phyloP scores from a whole-genome alignment of 371 early-diverging fungal species.

The Homolaphlyctis polyrhiza region DNA sequence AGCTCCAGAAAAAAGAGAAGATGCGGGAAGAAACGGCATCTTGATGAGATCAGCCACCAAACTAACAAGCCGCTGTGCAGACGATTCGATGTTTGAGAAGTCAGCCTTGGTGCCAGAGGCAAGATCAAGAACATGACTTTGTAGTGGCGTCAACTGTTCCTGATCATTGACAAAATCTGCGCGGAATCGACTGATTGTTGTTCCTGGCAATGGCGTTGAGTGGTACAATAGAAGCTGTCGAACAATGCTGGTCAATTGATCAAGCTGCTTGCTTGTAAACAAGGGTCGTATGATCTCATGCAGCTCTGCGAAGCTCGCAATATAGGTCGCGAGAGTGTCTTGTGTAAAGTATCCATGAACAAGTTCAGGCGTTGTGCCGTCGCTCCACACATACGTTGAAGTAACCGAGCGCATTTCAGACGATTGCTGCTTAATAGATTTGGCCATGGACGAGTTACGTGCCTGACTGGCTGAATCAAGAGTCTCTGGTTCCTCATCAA shows the following conservation, averaged over 20 bases:
- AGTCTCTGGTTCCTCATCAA: background rate
- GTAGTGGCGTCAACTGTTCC: constrained; percentile 32
- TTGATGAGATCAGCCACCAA: constrained; percentile 27
- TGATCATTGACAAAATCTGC: constrained; percentile 39
- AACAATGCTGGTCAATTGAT: constrained; percentile 48
- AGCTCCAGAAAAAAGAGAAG: background rate
- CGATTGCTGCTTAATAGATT: background rate
- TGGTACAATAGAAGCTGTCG: constrained; percentile 47
- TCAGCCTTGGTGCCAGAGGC: constrained; percentile 19
- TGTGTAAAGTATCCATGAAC: constrained; percentile 62
- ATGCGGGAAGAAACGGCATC: constrained; percentile 29
- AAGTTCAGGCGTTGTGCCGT: constrained; percentile 5
- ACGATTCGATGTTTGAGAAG: constrained; percentile 21
- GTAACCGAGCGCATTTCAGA: background rate
- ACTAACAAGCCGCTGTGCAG: constrained; percentile 22
- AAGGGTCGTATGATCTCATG: constrained; percentile 46
- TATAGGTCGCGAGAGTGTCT: constrained; percentile 67
- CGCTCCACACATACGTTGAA: background rate
- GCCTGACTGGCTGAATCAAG: background rate
- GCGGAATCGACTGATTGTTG: constrained; percentile 23
- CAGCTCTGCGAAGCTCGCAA: constrained; percentile 60
- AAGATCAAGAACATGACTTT: constrained; percentile 26
- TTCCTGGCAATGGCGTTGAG: constrained; percentile 27
- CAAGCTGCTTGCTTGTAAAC: constrained; percentile 52
- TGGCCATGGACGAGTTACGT: background rate